Evolutionary conservation across 345 rosid species (phyloP).

Genomic region (Salix purpurea): DNA sequence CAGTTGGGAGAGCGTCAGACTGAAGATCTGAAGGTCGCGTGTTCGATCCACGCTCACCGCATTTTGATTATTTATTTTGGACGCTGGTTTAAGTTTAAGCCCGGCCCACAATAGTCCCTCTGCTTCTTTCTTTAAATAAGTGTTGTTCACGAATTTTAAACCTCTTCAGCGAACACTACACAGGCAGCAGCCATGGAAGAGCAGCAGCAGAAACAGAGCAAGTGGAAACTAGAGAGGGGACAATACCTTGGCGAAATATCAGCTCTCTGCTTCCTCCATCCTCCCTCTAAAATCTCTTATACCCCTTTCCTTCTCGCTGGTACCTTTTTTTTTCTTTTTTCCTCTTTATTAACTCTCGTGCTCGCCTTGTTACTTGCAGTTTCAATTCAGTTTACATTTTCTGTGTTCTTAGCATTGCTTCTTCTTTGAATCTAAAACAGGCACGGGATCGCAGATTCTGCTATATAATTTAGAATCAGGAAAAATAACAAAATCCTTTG

Average conservation of each 20-base stretch:
- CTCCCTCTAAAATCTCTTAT: constrained; percentile 45
- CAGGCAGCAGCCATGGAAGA: constrained; percentile 37
- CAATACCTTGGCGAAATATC: constrained; percentile 83
- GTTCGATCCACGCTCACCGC: constrained; percentile 98
- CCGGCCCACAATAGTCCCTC: neutral
- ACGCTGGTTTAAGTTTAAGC: too few species aligned
- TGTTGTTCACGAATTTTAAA: neutral
- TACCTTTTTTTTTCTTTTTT: constrained; percentile 5
- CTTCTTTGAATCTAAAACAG: constrained; percentile 25
- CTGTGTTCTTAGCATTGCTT: neutral
- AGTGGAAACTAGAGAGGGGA: constrained; percentile 45
- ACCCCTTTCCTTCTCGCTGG: constrained; percentile 66
- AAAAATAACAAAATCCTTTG: constrained; percentile 50
- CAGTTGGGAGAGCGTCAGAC: constrained; percentile 99
- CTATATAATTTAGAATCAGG: constrained; percentile 56
- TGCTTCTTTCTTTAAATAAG: neutral
- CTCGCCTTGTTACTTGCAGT: neutral
- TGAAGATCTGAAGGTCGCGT: constrained; percentile 99
- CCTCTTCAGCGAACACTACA: neutral
- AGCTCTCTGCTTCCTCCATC: constrained; percentile 66
- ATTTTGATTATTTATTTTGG: neutral
- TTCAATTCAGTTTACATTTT: neutral
- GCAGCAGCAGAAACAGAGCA: constrained; percentile 22
- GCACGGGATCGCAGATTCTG: constrained; percentile 75
- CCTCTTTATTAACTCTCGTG: neutral